Evolutionary conservation across 2,329 filamentous ascomycete species (phyloP).

Genomic region (Akanthomyces muscarius): DNA sequence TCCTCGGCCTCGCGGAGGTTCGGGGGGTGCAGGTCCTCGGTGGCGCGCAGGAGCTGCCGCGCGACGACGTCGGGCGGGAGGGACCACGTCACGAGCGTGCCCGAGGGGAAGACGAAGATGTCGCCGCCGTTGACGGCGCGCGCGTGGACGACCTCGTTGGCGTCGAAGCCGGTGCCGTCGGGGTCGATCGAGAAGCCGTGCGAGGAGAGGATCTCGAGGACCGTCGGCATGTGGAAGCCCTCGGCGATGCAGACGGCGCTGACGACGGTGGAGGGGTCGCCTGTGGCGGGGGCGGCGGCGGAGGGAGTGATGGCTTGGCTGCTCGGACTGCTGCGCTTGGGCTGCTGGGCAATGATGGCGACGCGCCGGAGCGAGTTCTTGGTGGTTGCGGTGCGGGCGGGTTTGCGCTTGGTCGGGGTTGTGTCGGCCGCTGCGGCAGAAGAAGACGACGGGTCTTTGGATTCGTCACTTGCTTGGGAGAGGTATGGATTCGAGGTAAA

Average conservation of each 20-base stretch:
- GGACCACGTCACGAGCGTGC: conserved; percentile 90
- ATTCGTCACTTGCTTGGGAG: conserved; percentile 36
- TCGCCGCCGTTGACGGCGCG: conserved; percentile 66
- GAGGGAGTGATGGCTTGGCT: conserved; percentile 17
- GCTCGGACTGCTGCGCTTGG: conserved; percentile 29
- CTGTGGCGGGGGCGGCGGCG: conserved; percentile 22
- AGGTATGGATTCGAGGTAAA: conserved; percentile 62
- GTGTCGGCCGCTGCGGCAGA: conserved; percentile 46
- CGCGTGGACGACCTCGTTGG: conserved; percentile 60
- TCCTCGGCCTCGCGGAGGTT: conserved; percentile 78
- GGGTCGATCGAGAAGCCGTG: conserved; percentile 61
- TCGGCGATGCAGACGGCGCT: conserved; percentile 61
- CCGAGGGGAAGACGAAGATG: conserved; percentile 92
- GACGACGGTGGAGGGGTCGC: conserved; percentile 43
- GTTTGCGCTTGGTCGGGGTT: conserved; percentile 41
- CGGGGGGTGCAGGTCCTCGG: conserved; percentile 67
- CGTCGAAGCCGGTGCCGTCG: conserved; percentile 57
- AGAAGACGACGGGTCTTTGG: conserved; percentile 13
- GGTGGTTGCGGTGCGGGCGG: conserved; percentile 41
- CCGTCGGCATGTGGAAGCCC: conserved; percentile 60
- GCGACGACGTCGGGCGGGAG: conserved; percentile 74
- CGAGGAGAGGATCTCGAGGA: conserved; percentile 52
- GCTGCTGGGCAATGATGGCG: conserved; percentile 75
- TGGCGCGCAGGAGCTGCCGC: conserved; percentile 68
- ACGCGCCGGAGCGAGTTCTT: conserved; percentile 80